phyloP scores from a whole-genome alignment of 2,329 filamentous ascomycete genomes.

The Triangularia setosa region DNA sequence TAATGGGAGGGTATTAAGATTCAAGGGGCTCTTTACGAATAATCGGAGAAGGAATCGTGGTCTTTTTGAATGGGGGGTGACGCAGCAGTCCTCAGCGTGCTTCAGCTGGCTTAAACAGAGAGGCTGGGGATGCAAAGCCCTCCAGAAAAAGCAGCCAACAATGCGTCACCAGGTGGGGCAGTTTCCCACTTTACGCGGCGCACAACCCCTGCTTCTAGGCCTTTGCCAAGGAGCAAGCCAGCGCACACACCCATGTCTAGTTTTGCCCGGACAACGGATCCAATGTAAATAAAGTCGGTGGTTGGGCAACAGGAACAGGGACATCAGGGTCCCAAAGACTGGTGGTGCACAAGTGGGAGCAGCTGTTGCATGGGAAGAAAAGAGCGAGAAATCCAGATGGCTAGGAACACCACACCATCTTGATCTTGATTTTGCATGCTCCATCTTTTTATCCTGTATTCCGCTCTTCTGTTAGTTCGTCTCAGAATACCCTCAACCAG shows the following conservation, averaged over 20 bases:
- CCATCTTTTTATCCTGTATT: neutral
- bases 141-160: neutral
- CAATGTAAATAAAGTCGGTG: conserved; percentile 30
- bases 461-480: neutral
- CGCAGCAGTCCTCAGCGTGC: neutral
- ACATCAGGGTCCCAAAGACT: conserved; percentile 1
- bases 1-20: neutral
- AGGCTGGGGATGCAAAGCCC: conserved; percentile 3
- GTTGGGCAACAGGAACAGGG: conserved; percentile 24
- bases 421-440: neutral
- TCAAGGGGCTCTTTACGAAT: neutral
- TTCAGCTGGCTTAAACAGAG: neutral
- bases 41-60: neutral
- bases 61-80: neutral
- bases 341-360: neutral
- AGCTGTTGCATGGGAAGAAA: neutral
- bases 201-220: neutral
- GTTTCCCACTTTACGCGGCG: conserved; percentile 4
- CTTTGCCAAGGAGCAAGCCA: conserved; percentile 11
- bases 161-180: conserved; percentile 8
- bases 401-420: neutral
- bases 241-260: conserved; percentile 4
- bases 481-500: conserved; percentile 4
- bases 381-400: neutral
- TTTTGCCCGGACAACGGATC: conserved; percentile 26